Conservation (phyloP, 106 monocot species). For the Dendrobium huoshanense region DNA sequence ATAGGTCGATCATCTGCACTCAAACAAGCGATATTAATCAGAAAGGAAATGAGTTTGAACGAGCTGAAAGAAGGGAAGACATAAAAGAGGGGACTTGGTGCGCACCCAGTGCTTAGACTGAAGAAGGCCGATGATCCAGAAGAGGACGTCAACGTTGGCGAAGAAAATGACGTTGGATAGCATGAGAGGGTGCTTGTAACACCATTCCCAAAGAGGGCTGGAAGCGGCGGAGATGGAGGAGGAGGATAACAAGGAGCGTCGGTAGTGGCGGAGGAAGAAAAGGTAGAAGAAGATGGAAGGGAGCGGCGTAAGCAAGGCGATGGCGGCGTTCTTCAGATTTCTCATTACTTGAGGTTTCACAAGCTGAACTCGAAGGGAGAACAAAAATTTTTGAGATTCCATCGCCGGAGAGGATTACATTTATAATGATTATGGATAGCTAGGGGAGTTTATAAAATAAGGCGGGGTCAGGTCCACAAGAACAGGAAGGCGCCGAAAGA, state of each 20-base stretch:
- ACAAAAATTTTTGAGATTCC: too few species aligned
- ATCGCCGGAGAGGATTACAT: too few species aligned
- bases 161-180: constrained; percentile 90
- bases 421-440: too few species aligned
- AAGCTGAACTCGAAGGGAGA: background rate
- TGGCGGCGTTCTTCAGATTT: constrained; percentile 52
- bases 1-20: constrained; percentile 82
- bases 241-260: background rate
- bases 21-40: background rate
- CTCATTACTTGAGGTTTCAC: constrained; percentile 17
- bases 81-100: background rate
- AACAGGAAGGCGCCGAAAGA: too few species aligned
- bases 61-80: background rate
- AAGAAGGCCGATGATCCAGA: constrained; percentile 72
- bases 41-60: background rate
- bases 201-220: constrained; percentile 41
- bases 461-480: too few species aligned
- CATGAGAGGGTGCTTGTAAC: constrained; percentile 58
- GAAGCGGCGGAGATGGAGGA: background rate
- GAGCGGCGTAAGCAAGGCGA: constrained; percentile 64
- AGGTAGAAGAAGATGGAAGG: constrained; percentile 79
- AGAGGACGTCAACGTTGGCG: constrained; percentile 81
- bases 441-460: too few species aligned
- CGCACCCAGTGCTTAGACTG: constrained; percentile 71
- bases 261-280: constrained; percentile 42